Percentiles rank a stretch among this genome's conserved stretches.
These are phyloP conservation scores for Teunomyces panamensis DNA, from an alignment of 805 yeast species.

Conservation along the genomic window DNA sequence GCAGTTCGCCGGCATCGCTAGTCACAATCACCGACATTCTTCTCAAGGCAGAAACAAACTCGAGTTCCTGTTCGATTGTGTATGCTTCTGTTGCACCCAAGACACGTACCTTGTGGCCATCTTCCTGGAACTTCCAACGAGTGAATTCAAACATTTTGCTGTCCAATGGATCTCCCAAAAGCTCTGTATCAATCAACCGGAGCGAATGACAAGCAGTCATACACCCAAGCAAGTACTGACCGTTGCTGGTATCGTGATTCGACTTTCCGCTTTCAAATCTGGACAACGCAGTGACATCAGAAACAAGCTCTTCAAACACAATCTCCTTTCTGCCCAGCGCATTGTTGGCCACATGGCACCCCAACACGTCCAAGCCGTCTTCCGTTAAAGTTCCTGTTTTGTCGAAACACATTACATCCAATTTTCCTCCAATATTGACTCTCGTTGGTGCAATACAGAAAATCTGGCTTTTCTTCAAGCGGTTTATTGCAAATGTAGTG, in stretches of 20 bases:
- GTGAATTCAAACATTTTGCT: conserved; percentile 91
- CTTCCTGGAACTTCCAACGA: conserved; percentile 72
- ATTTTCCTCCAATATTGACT: conserved; percentile 93
- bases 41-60: conserved; percentile 79
- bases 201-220: conserved; percentile 87
- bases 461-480: conserved; percentile 62
- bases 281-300: conserved; percentile 1
- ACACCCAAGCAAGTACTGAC: conserved; percentile 33
- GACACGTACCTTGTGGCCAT: conserved; percentile 19
- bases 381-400: conserved; percentile 97
- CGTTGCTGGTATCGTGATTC: conserved; percentile 28
- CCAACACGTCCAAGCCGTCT: conserved; percentile 88
- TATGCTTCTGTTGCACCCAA: conserved; percentile 13
- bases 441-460: conserved; percentile 94
- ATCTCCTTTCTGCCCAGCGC: conserved; percentile 40
- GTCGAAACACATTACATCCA: conserved; percentile 89
- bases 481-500: conserved; percentile 81
- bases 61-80: conserved; percentile 55
- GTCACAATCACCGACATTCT: conserved; percentile 77
- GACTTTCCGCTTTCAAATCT: conserved; percentile 1
- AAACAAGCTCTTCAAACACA: conserved; percentile 28
- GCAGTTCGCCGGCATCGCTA: conserved; percentile 10
- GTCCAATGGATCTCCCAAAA: conserved; percentile 94
- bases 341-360: conserved; percentile 44
- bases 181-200: conserved; percentile 69